Evolutionary conservation across 73 alveolate genomes (phyloP).

Genomic region (Vitrella brassicaformis): DNA sequence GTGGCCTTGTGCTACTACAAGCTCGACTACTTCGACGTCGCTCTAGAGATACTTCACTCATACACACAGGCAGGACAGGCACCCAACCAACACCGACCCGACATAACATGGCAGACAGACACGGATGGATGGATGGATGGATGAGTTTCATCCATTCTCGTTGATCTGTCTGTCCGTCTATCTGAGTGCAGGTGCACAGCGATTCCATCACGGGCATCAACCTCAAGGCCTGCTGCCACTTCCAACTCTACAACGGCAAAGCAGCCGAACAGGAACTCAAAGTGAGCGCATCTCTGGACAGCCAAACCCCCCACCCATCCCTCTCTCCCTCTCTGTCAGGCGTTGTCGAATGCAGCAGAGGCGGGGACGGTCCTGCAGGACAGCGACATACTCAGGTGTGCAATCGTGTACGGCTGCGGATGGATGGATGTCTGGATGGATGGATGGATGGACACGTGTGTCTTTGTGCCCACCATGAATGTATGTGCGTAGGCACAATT

Average conservation of each 20-base stretch:
- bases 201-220: constrained; percentile 78
- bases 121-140: neutral
- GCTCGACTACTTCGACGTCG: constrained; percentile 89
- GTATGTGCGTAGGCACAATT: constrained; percentile 86
- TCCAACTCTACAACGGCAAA: constrained; percentile 82
- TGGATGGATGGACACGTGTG: constrained; percentile 6
- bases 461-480: constrained; percentile 45
- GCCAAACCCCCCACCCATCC: neutral
- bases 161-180: neutral
- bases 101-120: constrained; percentile 12
- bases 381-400: neutral
- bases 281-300: constrained; percentile 3
- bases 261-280: constrained; percentile 90
- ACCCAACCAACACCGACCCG: too few species aligned
- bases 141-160: too few species aligned
- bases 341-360: neutral
- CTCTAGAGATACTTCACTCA: constrained; percentile 70
- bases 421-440: too few species aligned
- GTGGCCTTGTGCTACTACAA: constrained; percentile 94
- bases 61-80: too few species aligned
- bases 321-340: neutral
- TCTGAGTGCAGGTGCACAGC: neutral
- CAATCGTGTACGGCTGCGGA: too few species aligned
- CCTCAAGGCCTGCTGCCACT: constrained; percentile 94
- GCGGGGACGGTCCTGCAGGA: neutral